These are phyloP conservation scores for Sphagnum contortum DNA, from an alignment of 225 moss, liverwort and hornwort genomes.

Conservation along the genomic window DNA sequence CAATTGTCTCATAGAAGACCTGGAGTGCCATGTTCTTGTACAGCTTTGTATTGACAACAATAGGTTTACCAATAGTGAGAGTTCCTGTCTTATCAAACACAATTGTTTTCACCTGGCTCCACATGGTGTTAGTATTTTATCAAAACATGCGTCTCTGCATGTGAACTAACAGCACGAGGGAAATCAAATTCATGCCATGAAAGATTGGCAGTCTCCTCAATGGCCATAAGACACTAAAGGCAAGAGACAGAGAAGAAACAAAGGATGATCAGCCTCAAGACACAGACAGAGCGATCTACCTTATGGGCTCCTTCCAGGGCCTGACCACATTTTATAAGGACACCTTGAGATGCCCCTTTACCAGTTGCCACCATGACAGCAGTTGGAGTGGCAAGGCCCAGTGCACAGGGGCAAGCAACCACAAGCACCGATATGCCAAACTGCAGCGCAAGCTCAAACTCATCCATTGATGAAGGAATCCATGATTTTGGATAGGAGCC, in stretches of 20 bases:
- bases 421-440: slow-evolving; percentile 95
- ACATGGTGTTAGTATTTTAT: no score
- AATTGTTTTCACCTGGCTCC: slow-evolving; percentile 58
- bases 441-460: slow-evolving; percentile 92
- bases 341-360: slow-evolving; percentile 91
- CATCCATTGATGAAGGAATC: slow-evolving; percentile 93
- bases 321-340: slow-evolving; percentile 93
- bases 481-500: slow-evolving; percentile 66
- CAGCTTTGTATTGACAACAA: slow-evolving; percentile 87
- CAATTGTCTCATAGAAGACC: slow-evolving; percentile 61
- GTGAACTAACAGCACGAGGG: no score
- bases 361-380: slow-evolving; percentile 99
- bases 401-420: slow-evolving; percentile 96
- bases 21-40: slow-evolving; percentile 74
- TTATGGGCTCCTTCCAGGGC: slow-evolving; percentile 95
- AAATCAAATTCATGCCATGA: slow-evolving; percentile 1
- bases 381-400: slow-evolving; percentile 95
- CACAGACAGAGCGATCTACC: slow-evolving; percentile 15
- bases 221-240: no score
- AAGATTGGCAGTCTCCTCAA: no score
- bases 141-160: no score
- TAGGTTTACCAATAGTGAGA: slow-evolving; percentile 76
- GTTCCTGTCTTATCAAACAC: slow-evolving; percentile 98
- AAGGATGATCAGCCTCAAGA: no score
- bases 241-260: no score